Evolutionary conservation across 140 eudicot genomes (phyloP), one percentile per base, ranked within the genome.

Genomic region (Erigeron philadelphicus): DNA sequence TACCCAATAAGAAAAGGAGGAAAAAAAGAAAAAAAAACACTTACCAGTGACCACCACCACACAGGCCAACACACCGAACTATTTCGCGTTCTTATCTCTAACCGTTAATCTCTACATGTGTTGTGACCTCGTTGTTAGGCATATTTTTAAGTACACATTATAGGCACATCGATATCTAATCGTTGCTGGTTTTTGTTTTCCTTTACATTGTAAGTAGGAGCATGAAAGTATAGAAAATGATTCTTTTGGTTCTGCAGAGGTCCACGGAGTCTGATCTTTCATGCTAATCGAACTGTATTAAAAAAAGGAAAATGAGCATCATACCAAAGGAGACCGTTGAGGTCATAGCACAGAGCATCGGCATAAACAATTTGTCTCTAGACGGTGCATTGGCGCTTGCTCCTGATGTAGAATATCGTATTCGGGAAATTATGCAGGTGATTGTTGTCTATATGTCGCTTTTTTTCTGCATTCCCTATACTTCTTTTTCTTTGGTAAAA

Each of bases 341-440:
- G 81, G 94, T 83, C 23, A 83, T 86, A 56, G 81, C 94, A 64
- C 94, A 86, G 70, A 86, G 89, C 78, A 76, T 86, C 15, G 94
- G 94, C 67, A 86, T 86, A 54, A 86, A 76, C 67, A 81, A 74
- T 75, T 61, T 86, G 74, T 73, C 87, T 68, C 79, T 76, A 45
- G 94, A 86, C 73, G 89, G 83, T 43, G 86, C 89, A 7, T 81
- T 83, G 77, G 84, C 89, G 21, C 85, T 86, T 64, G 94, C 83
- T 81, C 94, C 94, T 73, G 94, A 86, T 71, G 94, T 86, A 60
- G 94, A 86, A 76, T 83, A 86, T 48, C 94, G 89, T 54, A 83
- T 86, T 81, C 89, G 89, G 17, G 94, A 86, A 78, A 84, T 86
- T 66, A 86, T 86, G 82, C 89, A 86, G 87, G 94, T 86, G 72